Conservation (phyloP, 768 basidiomycete species). For the Chalciporus chontae region DNA sequence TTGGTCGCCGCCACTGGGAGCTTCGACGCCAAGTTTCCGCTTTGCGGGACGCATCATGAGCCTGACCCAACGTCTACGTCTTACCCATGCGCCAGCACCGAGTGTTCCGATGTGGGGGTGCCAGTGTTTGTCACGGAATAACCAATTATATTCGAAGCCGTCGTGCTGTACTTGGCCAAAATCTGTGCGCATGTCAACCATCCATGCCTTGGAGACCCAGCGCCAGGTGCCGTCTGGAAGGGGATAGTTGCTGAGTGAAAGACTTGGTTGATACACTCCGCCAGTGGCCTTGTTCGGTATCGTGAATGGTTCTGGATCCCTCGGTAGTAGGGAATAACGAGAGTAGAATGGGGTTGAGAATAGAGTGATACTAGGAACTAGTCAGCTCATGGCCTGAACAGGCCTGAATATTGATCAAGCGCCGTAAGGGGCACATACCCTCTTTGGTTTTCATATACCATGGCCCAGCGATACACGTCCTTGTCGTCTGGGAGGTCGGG, state of each 20-base stretch:
- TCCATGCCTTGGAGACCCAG: conserved; percentile 79
- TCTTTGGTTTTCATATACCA: conserved; percentile 80
- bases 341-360: conserved; percentile 78
- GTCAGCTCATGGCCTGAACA: conserved; percentile 3
- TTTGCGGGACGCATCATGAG: conserved; percentile 73
- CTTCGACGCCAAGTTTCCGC: conserved; percentile 5
- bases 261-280: conserved; percentile 47
- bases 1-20: neutral
- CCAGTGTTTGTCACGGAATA: conserved; percentile 67
- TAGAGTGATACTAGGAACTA: conserved; percentile 48
- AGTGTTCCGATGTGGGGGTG: conserved; percentile 54
- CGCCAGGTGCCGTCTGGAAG: conserved; percentile 79
- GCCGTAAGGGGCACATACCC: conserved; percentile 45
- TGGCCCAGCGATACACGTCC: conserved; percentile 71
- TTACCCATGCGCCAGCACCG: conserved; percentile 69
- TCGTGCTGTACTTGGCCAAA: conserved; percentile 74
- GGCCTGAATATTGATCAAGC: neutral
- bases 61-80: conserved; percentile 78
- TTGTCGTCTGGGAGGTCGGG: conserved; percentile 30
- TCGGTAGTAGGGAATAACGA: conserved; percentile 60
- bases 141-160: conserved; percentile 85
- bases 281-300: conserved; percentile 41
- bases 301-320: conserved; percentile 74
- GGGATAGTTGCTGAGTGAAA: conserved; percentile 61
- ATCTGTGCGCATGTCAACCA: conserved; percentile 85